Base-by-base conservation (phyloP, 2,329 filamentous ascomycete genomes). In the Fusarium circinatum region DNA sequence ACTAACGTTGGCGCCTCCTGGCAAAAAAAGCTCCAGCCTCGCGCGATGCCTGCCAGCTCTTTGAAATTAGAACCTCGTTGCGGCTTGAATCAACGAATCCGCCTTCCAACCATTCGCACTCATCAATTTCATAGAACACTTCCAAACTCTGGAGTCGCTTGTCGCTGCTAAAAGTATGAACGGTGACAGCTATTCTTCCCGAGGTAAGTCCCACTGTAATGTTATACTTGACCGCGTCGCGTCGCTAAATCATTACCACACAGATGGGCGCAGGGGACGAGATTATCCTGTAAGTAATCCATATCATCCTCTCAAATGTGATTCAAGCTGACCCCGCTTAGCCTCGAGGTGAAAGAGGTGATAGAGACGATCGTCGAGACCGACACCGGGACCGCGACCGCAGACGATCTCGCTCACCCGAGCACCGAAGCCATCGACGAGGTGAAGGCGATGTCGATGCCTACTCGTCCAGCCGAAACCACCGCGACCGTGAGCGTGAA, bases 391-490 rank as follows among this genome's bases (percentile, higher is more conserved):
- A 80, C 64, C 77, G 79, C 42, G 76, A 79, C 68, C 88, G 92
- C 79, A 89, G 95, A 84, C 93, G 96, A 74, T 98, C 95, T 70
- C 91, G 96, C 80, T 98, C 96, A 24, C 95, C 95, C 65, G 91
- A 93, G 78, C 91, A 94, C 80, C 88, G 84, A 68, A 79, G 89
- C 79, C 86, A 90, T 75, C 89, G 92, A 65, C 91, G 94, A 77
- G 93, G 93, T 76, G 93, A 96, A 58, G 90, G 89, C 82, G 89
- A 90, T 66, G 94, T 96, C 82, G 95, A 98, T 83, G 91, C 93
- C 64, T 98, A 98, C 84, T 97, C 95, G 26, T 95, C 94, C 11
- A 98, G 95, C 83, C 93, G 96, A 76, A 95, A 92, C 85, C 97
- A 98, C 82, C 91, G 96, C 81, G 96, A 97, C 81, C 89, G 96